Evolutionary conservation across 2,329 filamentous ascomycete genomes (phyloP), one percentile per base, ranked within the genome.

Genomic region (Colletotrichum scovillei): DNA sequence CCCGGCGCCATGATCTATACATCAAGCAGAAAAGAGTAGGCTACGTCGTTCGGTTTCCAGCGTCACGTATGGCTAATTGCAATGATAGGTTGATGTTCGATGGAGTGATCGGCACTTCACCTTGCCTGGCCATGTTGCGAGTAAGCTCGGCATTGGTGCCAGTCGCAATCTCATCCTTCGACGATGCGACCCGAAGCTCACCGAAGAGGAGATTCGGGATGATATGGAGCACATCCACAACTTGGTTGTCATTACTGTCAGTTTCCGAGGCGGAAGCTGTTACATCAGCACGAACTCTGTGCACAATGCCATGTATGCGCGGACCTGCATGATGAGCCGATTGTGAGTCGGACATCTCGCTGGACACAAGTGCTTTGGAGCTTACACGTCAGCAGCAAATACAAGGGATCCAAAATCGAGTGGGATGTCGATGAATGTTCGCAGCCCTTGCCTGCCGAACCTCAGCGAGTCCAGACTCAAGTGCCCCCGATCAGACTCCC

Each of bases 211-310:
- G 19, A 90, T 97, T 75, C 90, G 92, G 12, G 88, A 92, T 5
- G 93, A 97, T 77, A 86, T 97, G 49, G 92, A 95, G 28, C 94
- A 97, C 79, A 96, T 97, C 73, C 92, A 96, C 84, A 94, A 94
- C 74, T 86, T 97, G 1, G 85, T 92, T 26, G 88, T 97, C 12
- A 86, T 97, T 77, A 88, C 88, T 56, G 83, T 97, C 57, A 82
- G 83, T 8, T 92, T 93, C 80, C 81, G 83, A 3, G 84, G 86
- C 22, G 86, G 86, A 4, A 89, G 91, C 80, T 92, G 89, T 72
- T 90, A 90, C 80, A 90, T 97, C 75, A 91, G 89, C 68, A 94
- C 92, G 8, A 97, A 95, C 80, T 95, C 94, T 0, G 88, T 97
- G 11, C 88, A 92, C 78, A 92, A 93, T 74, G 93, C 94, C 12